A percentile compares a stretch with the other conserved stretches of the same genome.
These are phyloP conservation scores for Hylodesmum podocarpum DNA, from an alignment of 306 rosid genomes.

Conservation along the genomic window DNA sequence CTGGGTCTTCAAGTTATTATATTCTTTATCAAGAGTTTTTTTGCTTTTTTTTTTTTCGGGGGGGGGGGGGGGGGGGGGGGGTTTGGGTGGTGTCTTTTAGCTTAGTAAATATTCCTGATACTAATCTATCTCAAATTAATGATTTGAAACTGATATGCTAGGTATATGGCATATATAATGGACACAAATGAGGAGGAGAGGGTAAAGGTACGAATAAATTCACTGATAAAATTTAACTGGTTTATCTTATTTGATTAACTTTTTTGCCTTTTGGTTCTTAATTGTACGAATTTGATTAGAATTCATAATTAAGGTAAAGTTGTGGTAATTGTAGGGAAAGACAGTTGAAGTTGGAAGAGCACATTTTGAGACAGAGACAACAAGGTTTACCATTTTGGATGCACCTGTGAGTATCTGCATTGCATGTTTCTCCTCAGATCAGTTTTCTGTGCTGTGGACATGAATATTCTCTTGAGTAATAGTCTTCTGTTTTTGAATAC, in stretches of 20 bases:
- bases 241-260: constrained; percentile 5
- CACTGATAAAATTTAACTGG: background rate
- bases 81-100: background rate
- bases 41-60: background rate
- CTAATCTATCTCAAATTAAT: constrained; percentile 21
- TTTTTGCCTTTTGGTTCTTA: background rate
- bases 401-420: constrained; percentile 80
- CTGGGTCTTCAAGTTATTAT: background rate
- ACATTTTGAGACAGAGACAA: constrained; percentile 85
- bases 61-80: background rate
- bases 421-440: constrained; percentile 11
- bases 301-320: constrained; percentile 13
- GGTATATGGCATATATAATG: constrained; percentile 99
- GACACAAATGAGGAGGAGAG: constrained; percentile 99
- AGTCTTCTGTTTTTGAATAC: background rate
- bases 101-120: background rate
- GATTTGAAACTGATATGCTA: constrained; percentile 35
- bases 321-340: constrained; percentile 65
- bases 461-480: background rate
- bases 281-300: background rate
- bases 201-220: constrained; percentile 57
- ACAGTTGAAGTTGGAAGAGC: constrained; percentile 99
- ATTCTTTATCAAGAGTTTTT: background rate
- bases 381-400: constrained; percentile 94
- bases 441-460: background rate